Evolutionary conservation across 148 eudicot species (phyloP), one percentile per base, ranked within the genome.

Genomic region (Limonium bicolor): DNA sequence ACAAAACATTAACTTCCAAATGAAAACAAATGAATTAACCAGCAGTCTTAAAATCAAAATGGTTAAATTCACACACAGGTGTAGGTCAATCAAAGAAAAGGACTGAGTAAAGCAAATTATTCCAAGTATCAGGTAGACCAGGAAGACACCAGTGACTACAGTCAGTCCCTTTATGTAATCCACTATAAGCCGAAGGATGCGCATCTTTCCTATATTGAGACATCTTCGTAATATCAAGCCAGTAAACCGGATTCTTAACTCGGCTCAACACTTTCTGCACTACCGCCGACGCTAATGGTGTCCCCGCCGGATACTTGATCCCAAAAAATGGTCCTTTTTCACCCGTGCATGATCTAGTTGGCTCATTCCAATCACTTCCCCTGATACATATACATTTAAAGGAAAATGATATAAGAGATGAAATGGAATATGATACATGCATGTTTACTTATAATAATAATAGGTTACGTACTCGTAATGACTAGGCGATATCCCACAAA

Each of bases 401-500:
- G n/a, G n/a, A n/a, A n/a, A n/a, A n/a, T n/a, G n/a, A n/a, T n/a
- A n/a, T n/a, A n/a, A n/a, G n/a, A n/a, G n/a, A n/a, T n/a, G n/a
- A n/a, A n/a, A n/a, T n/a, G n/a, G n/a, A n/a, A n/a, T n/a, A n/a
- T n/a, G n/a, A n/a, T n/a, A n/a, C n/a, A n/a, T n/a, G n/a, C n/a
- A n/a, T n/a, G n/a, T n/a, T 29, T 6, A 6, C 6, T 29, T 19
- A 7, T 13, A 14, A 7, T 6, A 19, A 5, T 11, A 29, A 3
- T 12, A 6, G 19, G 4, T 38, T 7, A 30, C 88, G 65, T 71
- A 84, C 95, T 45, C 33, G 41, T 80, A 77, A 66, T 84, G 95
- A 13, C 77, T 66, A 22, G 95, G 88, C 13, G 95, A 84, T 45
- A 84, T 66, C 21, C 95, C 95, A 67, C 61, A 27, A 84, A 84